Evolutionary conservation across 1,139 yeast genomes (phyloP), one percentile per base, ranked within the genome.

Genomic region (Hemisphaericaspora lyxosophila): DNA sequence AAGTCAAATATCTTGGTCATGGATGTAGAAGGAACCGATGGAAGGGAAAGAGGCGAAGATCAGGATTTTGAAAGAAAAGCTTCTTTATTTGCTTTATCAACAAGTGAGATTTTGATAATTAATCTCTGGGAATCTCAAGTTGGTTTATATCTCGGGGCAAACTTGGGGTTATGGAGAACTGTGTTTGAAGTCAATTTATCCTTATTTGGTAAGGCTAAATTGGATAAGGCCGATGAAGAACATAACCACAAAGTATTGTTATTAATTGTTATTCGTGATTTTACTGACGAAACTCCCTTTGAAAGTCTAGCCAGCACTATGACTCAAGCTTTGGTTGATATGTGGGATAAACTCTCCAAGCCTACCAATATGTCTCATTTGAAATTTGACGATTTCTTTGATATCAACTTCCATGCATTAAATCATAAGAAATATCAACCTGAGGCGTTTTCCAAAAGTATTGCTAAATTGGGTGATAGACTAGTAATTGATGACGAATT

Each of bases 1-100:
- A 57, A 50, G 33, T 45, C 41, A 13, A 75, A 73, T 47, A 68
- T 89, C n/a, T 75, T 89, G 49, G 95, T 92, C 2, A 75, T 92
- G 78, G 98, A 92, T 58, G 97, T 92, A 14, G 98, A 92, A 64
- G 98, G 98, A 33, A 89, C 97, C 2, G 98, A 92, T 63, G 98
- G 98, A 33, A 76, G 97, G 46, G 98, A 92, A 62, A 76, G 97
- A 42, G 98, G 98, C 12, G 98, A 92, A 52, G 98, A 92, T 60
- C 97, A 92, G 60, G 98, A 92, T 60, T 92, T 92, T 61, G 98
- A 92, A 62, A 76, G 98, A 43, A 92, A 92, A 55, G 90, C 97
- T 2, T 97, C 98, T 0, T 67, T 94, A 35, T 92, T 92, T 70
- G 97, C 98, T 0, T 68, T 92, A 44, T 80, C 97, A 6, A 90